Percentiles rank a stretch among this genome's conserved stretches.
Conservation (phyloP, 116 monocot species). For the Phalaenopsis hybrid region DNA sequence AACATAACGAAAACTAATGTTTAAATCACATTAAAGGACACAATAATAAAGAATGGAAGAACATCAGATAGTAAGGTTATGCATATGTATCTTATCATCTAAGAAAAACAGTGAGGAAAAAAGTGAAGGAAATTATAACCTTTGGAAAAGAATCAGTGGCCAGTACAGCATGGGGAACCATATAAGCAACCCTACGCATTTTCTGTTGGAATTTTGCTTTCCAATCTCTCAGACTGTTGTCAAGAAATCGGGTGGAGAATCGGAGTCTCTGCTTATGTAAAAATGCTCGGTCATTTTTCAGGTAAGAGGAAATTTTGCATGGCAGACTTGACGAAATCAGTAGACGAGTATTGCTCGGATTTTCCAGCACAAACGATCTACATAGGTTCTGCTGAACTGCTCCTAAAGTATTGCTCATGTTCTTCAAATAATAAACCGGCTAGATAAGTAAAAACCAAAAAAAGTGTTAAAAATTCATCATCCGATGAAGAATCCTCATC, state of each 20-base stretch:
- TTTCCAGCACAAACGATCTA: conserved; percentile 12
- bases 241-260: conserved; percentile 36
- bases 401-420: conserved; percentile 32
- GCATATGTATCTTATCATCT: background rate
- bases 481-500: background rate
- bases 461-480: background rate
- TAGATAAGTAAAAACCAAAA: background rate
- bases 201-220: conserved; percentile 3
- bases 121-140: conserved; percentile 25
- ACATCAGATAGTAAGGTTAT: background rate
- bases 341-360: conserved; percentile 11
- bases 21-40: no score
- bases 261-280: conserved; percentile 8
- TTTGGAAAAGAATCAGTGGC: conserved; percentile 56
- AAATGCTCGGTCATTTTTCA: conserved; percentile 7
- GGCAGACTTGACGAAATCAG: conserved; percentile 12
- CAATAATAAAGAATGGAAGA: background rate
- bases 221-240: conserved; percentile 17
- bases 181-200: background rate
- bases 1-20: no score
- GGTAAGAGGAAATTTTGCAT: conserved; percentile 11
- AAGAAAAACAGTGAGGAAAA: conserved; percentile 4
- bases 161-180: conserved; percentile 39
- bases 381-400: conserved; percentile 17
- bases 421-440: conserved; percentile 4